phyloP scores from a whole-genome alignment of 148 eudicot genomes.

The Polygonum maritimum region DNA sequence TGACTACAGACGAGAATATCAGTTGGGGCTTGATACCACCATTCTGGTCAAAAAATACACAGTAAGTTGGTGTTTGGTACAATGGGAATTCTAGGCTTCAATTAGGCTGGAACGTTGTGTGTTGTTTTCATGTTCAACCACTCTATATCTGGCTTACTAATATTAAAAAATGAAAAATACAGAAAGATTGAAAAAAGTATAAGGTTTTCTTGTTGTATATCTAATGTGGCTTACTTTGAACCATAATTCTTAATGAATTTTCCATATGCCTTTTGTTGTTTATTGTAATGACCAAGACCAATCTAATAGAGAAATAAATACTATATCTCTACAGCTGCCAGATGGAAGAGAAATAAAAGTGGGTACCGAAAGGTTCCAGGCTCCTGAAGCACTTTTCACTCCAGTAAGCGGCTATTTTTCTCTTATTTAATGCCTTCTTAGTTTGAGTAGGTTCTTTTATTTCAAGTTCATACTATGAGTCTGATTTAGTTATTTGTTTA shows the following conservation, averaged over 20 bases:
- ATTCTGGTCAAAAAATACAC: conserved; percentile 92
- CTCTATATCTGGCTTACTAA: neutral
- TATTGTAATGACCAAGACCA: neutral
- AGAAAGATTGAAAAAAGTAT: too few relatives aligned
- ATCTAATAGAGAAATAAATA: conserved; percentile 4
- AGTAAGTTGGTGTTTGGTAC: conserved; percentile 32
- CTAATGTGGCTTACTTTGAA: neutral
- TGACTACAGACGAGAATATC: conserved; percentile 97
- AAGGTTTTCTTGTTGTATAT: too few relatives aligned
- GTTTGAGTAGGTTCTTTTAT: neutral
- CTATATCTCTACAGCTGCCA: conserved; percentile 51
- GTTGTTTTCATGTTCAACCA: neutral
- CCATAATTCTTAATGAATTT: neutral
- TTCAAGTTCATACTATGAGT: neutral
- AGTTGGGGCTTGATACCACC: conserved; percentile 98
- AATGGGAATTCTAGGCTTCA: neutral
- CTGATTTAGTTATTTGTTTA: neutral
- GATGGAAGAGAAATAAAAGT: conserved; percentile 98
- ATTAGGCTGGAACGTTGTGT: neutral
- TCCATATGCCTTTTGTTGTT: neutral
- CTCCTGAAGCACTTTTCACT: conserved; percentile 97
- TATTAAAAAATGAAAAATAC: too few relatives aligned
- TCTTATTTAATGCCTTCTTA: neutral
- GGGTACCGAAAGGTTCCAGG: conserved; percentile 96
- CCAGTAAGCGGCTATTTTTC: conserved; percentile 47